Base-by-base conservation (phyloP, 2,329 filamentous ascomycete genomes). In the Fusarium dimerum region DNA sequence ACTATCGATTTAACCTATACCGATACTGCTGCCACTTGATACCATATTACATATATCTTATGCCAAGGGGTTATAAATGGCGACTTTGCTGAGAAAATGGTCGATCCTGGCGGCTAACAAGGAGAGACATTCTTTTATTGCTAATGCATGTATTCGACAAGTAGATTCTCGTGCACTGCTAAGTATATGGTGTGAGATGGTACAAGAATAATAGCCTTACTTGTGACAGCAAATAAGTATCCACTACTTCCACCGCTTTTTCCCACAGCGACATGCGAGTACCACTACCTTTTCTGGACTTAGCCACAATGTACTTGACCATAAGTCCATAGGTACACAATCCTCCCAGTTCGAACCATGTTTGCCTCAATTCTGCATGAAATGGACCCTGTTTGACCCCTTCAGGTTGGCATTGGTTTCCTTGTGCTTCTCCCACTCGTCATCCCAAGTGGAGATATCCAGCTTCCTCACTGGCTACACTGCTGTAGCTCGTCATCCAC, bases 361-460 rank as follows among this genome's bases (percentile, higher is more conserved):
- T 36, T 36, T 15, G 32, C 32, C 10, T 15, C 32, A 11, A 36
- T 36, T 36, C 32, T 15, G 13, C 32, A 11, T 36, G 10, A 36
- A 16, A 48, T 51, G 46, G 60, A 55, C 43, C 57, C 47, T 49
- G 48, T 40, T 47, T 39, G 17, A 44, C 54, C 18, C 29, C 15
- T 20, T 45, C 39, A 47, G 51, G 47, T 13, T 36, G 10, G 32
- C 29, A 41, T 40, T 45, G 51, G 43, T 48, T 65, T 64, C 60
- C 54, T 47, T 40, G 52, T 51, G 58, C 56, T 65, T 65, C 58
- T 64, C 46, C 60, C 56, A 54, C 51, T 60, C 61, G 51, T 61
- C 62, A 64, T 61, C 55, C 61, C 63, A 60, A 59, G 63, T 66
- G 63, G 63, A 46, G 34, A 43, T 41, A 30, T 26, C 13, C 32